phyloP scores from a whole-genome alignment of 1,139 yeast species.

The Kodamaea arcana region DNA sequence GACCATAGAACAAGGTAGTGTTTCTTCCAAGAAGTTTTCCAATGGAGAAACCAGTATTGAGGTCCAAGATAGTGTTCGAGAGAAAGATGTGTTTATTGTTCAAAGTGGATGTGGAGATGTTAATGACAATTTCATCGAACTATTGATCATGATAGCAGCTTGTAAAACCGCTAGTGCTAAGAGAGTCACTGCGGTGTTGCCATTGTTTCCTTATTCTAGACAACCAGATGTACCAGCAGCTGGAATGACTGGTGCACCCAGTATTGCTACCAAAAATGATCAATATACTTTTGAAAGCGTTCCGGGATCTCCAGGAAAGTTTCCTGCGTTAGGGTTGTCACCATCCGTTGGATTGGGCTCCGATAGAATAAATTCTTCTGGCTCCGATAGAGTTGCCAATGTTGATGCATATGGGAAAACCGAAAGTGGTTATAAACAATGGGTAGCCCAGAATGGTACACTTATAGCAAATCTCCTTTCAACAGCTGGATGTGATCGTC shows the following conservation, averaged over 20 bases:
- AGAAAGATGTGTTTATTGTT: slow-evolving; percentile 85
- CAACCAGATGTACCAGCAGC: slow-evolving; percentile 96
- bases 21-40: slow-evolving; percentile 53
- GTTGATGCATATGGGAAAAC: slow-evolving; percentile 41
- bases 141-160: slow-evolving; percentile 85
- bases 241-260: slow-evolving; percentile 49
- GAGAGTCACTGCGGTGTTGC: slow-evolving; percentile 90
- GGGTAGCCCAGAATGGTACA: slow-evolving; percentile 97
- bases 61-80: slow-evolving; percentile 81
- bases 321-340: slow-evolving; percentile 8
- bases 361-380: background rate
- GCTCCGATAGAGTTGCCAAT: too few species aligned
- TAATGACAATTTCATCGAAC: slow-evolving; percentile 85
- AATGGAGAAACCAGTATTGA: slow-evolving; percentile 93
- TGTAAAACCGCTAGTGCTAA: slow-evolving; percentile 95
- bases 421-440: slow-evolving; percentile 74
- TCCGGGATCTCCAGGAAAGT: slow-evolving; percentile 56
- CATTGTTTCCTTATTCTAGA: slow-evolving; percentile 91
- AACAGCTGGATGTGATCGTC: slow-evolving; percentile 94
- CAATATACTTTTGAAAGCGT: slow-evolving; percentile 57
- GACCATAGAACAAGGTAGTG: slow-evolving; percentile 58
- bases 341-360: background rate
- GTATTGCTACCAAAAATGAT: slow-evolving; percentile 38
- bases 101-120: slow-evolving; percentile 86
- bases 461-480: slow-evolving; percentile 83